These are phyloP conservation scores for Pseudophaeomoniella oleicola DNA, from an alignment of 2,329 filamentous ascomycete genomes.

Conservation along the genomic window DNA sequence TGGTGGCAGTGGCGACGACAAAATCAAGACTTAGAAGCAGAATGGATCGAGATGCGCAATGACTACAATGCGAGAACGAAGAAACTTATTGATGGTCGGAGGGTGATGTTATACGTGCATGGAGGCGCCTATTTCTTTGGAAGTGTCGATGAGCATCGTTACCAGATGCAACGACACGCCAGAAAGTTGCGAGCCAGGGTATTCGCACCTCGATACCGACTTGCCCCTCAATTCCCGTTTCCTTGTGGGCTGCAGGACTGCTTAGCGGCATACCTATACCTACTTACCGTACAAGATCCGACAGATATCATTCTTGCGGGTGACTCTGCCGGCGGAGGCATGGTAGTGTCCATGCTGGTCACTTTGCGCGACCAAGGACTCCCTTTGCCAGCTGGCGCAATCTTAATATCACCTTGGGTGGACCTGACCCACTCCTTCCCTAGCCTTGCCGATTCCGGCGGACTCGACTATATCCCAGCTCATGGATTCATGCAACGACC, in stretches of 20 bases:
- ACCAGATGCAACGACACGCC: conserved; percentile 92
- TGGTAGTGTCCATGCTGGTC: conserved; percentile 69
- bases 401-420: conserved; percentile 90
- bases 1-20: conserved; percentile 85
- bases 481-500: conserved; percentile 85
- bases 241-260: conserved; percentile 87
- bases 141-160: conserved; percentile 91
- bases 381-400: conserved; percentile 73
- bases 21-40: conserved; percentile 53
- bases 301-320: conserved; percentile 76
- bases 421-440: conserved; percentile 93
- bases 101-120: conserved; percentile 87
- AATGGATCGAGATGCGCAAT: conserved; percentile 92
- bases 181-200: conserved; percentile 83
- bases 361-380: conserved; percentile 68
- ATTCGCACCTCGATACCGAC: conserved; percentile 71
- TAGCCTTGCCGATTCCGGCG: conserved; percentile 59
- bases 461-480: conserved; percentile 75
- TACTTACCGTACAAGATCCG: conserved; percentile 62
- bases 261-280: conserved; percentile 70
- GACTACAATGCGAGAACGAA: conserved; percentile 62
- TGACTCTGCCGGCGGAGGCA: conserved; percentile 85
- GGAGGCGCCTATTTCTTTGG: conserved; percentile 94
- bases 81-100: conserved; percentile 43
- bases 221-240: conserved; percentile 90